Evolutionary conservation across 192 early-diverging fungal genomes (phyloP).

Genomic region (Allomyces macrogynus): DNA sequence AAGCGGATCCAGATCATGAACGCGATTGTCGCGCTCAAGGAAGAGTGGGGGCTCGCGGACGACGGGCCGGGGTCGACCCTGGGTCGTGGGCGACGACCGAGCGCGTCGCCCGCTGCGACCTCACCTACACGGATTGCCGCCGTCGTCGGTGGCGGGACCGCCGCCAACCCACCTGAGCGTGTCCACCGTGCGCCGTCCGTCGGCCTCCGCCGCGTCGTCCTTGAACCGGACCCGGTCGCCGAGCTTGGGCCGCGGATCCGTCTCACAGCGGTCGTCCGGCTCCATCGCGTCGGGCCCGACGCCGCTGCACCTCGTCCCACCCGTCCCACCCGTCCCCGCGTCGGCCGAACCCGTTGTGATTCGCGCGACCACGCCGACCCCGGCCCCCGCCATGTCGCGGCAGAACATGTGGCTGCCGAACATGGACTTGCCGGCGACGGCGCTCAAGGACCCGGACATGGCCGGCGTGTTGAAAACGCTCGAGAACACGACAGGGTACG

Average conservation of each 20-base stretch:
- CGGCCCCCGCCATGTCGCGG: not conserved
- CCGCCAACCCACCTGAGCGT: no score
- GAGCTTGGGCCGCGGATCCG: not conserved
- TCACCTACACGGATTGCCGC: not conserved
- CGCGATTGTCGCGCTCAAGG: conserved; percentile 31
- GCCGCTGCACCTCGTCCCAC: not conserved
- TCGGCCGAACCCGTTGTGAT: not conserved
- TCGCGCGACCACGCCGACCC: not conserved
- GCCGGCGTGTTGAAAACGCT: not conserved
- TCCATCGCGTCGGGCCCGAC: not conserved
- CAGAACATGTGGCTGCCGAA: no score
- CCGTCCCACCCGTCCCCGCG: not conserved
- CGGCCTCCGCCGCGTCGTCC: no score
- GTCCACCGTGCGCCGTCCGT: no score
- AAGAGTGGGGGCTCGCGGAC: conserved; percentile 7
- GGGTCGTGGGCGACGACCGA: not conserved
- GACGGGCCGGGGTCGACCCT: not conserved
- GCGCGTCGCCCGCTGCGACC: not conserved
- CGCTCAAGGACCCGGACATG: not conserved
- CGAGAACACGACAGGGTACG: not conserved
- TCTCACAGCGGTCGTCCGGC: not conserved
- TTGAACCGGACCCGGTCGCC: no score
- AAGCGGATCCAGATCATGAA: conserved; percentile 47
- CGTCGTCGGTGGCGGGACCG: not conserved
- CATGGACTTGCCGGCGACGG: not conserved